Percentiles rank a stretch among this genome's conserved stretches.
These are phyloP conservation scores for Boletus reticulatus DNA, from an alignment of 768 basidiomycete genomes.

Conservation along the genomic window DNA sequence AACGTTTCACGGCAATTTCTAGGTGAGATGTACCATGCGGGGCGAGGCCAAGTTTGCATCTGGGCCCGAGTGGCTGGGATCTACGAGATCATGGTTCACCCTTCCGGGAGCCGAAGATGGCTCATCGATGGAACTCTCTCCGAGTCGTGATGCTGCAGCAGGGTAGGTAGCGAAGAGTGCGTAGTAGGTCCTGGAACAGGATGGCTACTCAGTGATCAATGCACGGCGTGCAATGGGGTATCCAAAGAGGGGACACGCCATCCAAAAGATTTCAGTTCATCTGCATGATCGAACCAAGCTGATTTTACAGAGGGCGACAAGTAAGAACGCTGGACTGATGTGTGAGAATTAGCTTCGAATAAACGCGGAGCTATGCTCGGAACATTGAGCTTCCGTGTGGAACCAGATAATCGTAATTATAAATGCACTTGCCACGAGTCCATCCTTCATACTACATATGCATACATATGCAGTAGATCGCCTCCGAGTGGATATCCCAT, in stretches of 20 bases:
- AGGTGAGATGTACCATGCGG: conserved; percentile 5
- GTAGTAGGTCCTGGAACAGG: not conserved
- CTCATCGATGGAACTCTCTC: not conserved
- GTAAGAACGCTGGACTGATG: not conserved
- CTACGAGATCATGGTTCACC: not conserved
- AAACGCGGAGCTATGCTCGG: not conserved
- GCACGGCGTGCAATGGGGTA: no score
- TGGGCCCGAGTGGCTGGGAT: not conserved
- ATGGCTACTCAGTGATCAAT: not conserved
- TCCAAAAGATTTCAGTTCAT: not conserved
- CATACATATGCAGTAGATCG: not conserved
- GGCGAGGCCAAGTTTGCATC: not conserved
- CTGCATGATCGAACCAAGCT: conserved; percentile 1
- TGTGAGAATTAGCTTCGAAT: conserved; percentile 6
- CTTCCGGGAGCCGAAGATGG: not conserved
- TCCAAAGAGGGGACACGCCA: not conserved
- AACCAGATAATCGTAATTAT: not conserved
- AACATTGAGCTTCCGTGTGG: not conserved
- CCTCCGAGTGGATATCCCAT: not conserved
- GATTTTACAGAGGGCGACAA: not conserved
- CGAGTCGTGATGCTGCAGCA: not conserved
- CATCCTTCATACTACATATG: not conserved
- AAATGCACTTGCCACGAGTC: not conserved
- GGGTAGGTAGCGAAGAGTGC: not conserved
- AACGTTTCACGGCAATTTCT: not conserved